phyloP scores from a whole-genome alignment of 176 grass and related monocot species.

The Paspalum notatum region DNA sequence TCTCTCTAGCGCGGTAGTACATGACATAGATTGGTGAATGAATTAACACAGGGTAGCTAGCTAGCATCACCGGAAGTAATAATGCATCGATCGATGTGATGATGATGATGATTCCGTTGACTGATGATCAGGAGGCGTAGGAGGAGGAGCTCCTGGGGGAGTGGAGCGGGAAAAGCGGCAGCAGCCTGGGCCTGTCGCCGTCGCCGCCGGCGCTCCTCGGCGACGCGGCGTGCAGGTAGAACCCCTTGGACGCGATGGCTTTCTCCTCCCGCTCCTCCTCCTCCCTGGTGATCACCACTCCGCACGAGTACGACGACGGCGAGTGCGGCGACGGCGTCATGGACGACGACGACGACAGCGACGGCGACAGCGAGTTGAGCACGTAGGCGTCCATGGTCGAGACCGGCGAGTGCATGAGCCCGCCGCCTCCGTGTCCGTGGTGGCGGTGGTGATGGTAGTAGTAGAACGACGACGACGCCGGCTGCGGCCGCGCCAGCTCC shows the following conservation, averaged over 20 bases:
- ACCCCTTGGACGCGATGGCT: constrained; percentile 73
- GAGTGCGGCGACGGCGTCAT: constrained; percentile 48
- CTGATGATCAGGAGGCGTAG: too few relatives aligned
- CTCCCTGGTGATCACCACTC: constrained; percentile 57
- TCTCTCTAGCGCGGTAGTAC: not conserved
- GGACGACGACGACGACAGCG: constrained; percentile 24
- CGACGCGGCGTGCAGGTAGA: constrained; percentile 79
- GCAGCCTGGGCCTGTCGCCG: constrained; percentile 55
- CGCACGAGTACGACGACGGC: constrained; percentile 45
- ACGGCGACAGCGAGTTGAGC: constrained; percentile 6
- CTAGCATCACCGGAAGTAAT: not conserved
- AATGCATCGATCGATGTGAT: too few relatives aligned
- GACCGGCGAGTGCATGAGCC: constrained; percentile 56
- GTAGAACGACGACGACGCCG: not conserved
- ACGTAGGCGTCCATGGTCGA: constrained; percentile 64
- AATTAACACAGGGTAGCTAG: not conserved
- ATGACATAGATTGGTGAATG: not conserved
- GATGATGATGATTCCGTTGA: too few relatives aligned
- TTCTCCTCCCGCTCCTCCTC: constrained; percentile 77
- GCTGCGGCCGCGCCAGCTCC: constrained; percentile 54
- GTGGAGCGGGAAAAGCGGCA: constrained; percentile 73
- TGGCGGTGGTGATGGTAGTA: constrained; percentile 31
- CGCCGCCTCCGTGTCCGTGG: not conserved
- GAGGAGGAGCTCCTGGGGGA: constrained; percentile 37
- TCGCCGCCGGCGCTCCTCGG: constrained; percentile 36